Conservation (phyloP, 805 yeast species). For the Ogataea paraovalis region DNA sequence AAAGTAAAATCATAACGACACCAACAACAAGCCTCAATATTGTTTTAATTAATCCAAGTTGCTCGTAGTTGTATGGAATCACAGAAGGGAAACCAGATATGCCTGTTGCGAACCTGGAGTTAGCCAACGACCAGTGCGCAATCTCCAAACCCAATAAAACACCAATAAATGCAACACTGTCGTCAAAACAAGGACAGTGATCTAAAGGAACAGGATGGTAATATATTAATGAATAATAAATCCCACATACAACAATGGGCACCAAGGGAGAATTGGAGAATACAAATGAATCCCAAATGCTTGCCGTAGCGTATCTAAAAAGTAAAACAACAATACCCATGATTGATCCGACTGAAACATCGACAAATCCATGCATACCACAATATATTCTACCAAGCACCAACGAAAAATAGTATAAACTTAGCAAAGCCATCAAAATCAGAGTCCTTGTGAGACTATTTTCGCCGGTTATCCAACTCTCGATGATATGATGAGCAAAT, state of each 20-base stretch:
- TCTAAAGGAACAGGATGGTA: constrained; percentile 83
- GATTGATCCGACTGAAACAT: constrained; percentile 59
- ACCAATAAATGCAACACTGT: constrained; percentile 88
- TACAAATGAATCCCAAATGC: constrained; percentile 44
- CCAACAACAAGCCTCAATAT: constrained; percentile 57
- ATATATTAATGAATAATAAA: constrained; percentile 51
- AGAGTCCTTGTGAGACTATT: constrained; percentile 4
- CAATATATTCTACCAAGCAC: constrained; percentile 83
- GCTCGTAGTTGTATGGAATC: constrained; percentile 38
- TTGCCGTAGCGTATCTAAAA: constrained; percentile 40
- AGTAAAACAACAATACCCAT: constrained; percentile 56
- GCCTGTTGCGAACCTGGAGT: constrained; percentile 10
- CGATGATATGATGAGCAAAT: constrained; percentile 23
- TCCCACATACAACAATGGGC: constrained; percentile 38
- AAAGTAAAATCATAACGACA: constrained; percentile 52
- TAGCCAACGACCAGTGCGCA: constrained; percentile 47
- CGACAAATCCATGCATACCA: constrained; percentile 96
- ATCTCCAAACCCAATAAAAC: constrained; percentile 77
- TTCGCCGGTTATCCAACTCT: constrained; percentile 13
- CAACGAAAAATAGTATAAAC: constrained; percentile 57
- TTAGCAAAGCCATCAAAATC: constrained; percentile 19
- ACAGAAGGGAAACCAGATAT: constrained; percentile 21
- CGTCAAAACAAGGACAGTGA: constrained; percentile 95
- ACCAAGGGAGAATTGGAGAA: constrained; percentile 22
- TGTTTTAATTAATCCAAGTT: constrained; percentile 40